Base-by-base conservation (phyloP, 1,284 basidiomycete genomes). In the Moesziomyces sp. region DNA sequence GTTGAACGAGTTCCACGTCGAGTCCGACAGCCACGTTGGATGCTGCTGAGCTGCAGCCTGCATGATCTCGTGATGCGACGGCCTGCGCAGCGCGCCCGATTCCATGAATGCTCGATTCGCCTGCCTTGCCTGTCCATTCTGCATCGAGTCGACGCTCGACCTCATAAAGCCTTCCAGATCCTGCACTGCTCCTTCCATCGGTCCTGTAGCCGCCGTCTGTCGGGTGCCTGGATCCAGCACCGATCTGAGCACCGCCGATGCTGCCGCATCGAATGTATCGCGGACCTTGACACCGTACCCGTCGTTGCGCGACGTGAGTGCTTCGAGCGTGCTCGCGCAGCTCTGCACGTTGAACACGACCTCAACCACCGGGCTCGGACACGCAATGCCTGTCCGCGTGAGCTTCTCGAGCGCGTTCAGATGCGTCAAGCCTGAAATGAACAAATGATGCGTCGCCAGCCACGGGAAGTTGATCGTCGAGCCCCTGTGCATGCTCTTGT, bases 331-430 rank as follows among this genome's bases (percentile, higher is more conserved):
- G n/a, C 64, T 67, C 10, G 73, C 64, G 30, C 73, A 75, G n/a
- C 60, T 65, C 47, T 75, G 73, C 40, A 75, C 68, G 34, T 71
- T 70, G 52, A 71, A 68, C 14, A 75, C 58, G 21, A 75, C 68
- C 46, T 75, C 73, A 10, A 71, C 63, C 3, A 75, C 56, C 5
- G 67, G 68, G 34, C 55, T 66, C 1, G 63, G 64, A 45, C 52
- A 54, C 21, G 50, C 28, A 6, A 58, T 14, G 13, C 63, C 73
- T 2, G 57, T 62, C 16, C 64, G 23, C 1, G 60, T 61, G 24
- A 75, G 51, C 63, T 70, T 68, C 45, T 75, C 64, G 21, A 75
- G 34, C 47, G 73, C 69, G 34, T 75, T 70, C 40, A 75, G 54
- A 57, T 67, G 68, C 23, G 73, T 75, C 19, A 75, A 35, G 5